Percentiles rank a stretch among this genome's conserved stretches.
Evolutionary conservation across 139 green algal genomes (phyloP).

Genomic region (Chlamydomonas eustigma): DNA sequence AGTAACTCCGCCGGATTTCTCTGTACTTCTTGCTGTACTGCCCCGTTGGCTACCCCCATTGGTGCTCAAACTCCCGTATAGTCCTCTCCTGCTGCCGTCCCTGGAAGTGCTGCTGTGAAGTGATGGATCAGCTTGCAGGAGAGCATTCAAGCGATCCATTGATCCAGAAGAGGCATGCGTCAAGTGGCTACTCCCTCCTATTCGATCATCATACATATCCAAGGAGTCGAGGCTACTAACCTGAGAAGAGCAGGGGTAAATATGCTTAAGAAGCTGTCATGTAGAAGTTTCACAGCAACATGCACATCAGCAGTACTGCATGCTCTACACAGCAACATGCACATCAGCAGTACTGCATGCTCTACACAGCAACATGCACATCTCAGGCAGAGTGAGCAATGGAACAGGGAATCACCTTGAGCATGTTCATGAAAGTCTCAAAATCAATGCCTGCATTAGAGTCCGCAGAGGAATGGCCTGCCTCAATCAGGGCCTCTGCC

Average conservation of each 20-base stretch:
- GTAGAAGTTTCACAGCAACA: not conserved
- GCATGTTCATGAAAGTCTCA: conserved; percentile 33
- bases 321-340: too few relatives aligned
- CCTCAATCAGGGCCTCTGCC: not conserved
- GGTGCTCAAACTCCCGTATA: too few relatives aligned
- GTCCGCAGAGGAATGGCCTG: not conserved
- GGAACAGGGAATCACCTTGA: conserved; percentile 17
- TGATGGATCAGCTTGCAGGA: not conserved
- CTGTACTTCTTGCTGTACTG: too few relatives aligned
- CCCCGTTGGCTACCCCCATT: too few relatives aligned
- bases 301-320: too few relatives aligned
- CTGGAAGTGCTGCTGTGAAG: not conserved
- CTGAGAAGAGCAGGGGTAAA: not conserved
- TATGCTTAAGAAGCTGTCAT: not conserved
- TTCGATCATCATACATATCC: conserved; percentile 47
- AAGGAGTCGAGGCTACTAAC: conserved; percentile 35
- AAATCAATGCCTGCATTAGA: conserved; percentile 33
- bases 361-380: too few relatives aligned
- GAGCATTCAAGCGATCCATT: conserved; percentile 27
- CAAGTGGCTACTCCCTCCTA: conserved; percentile 9
- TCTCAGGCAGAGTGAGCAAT: not conserved
- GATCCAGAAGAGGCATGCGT: conserved; percentile 12
- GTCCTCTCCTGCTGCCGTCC: not conserved
- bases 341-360: too few relatives aligned
- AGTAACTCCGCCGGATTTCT: too few relatives aligned